A percentile compares a stretch with the other conserved stretches of the same genome.
These are phyloP conservation scores for Yamadazyma dushanensis DNA, from an alignment of 1,139 yeast genomes.

Conservation along the genomic window DNA sequence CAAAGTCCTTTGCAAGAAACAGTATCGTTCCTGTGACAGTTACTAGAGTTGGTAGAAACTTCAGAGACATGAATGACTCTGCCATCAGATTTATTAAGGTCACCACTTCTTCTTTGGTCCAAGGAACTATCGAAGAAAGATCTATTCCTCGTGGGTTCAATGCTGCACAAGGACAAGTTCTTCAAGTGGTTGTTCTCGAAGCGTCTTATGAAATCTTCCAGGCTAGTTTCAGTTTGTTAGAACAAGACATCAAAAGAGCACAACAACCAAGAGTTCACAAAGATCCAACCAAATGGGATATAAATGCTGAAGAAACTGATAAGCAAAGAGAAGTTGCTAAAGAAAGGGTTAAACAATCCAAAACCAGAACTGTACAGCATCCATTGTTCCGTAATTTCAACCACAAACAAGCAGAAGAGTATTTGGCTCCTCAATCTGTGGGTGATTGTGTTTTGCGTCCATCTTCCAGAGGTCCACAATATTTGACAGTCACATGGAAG, in stretches of 20 bases:
- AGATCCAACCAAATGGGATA: constrained; percentile 78
- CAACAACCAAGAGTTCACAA: constrained; percentile 49
- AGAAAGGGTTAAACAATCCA: constrained; percentile 55
- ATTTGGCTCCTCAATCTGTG: constrained; percentile 79
- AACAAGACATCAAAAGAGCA: constrained; percentile 65
- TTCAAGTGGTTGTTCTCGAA: constrained; percentile 74
- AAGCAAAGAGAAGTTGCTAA: constrained; percentile 55
- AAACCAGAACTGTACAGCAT: constrained; percentile 81
- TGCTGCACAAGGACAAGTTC: constrained; percentile 69
- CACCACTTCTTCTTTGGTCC: constrained; percentile 73
- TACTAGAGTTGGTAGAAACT: constrained; percentile 51
- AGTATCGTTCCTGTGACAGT: constrained; percentile 78
- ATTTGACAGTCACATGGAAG: constrained; percentile 93
- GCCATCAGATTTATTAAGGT: constrained; percentile 51
- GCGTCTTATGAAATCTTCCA: constrained; percentile 72
- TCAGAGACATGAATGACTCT: constrained; percentile 32
- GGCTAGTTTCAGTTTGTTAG: constrained; percentile 71
- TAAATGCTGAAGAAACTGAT: constrained; percentile 73
- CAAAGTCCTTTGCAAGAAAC: constrained; percentile 65
- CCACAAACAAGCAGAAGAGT: constrained; percentile 89
- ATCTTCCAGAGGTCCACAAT: constrained; percentile 85
- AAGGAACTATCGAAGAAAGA: constrained; percentile 68
- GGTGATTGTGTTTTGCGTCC: constrained; percentile 97
- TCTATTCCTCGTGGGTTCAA: constrained; percentile 58
- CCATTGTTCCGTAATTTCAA: constrained; percentile 86